Conservation (phyloP, 768 basidiomycete genomes). For the Mycena latifolia region DNA sequence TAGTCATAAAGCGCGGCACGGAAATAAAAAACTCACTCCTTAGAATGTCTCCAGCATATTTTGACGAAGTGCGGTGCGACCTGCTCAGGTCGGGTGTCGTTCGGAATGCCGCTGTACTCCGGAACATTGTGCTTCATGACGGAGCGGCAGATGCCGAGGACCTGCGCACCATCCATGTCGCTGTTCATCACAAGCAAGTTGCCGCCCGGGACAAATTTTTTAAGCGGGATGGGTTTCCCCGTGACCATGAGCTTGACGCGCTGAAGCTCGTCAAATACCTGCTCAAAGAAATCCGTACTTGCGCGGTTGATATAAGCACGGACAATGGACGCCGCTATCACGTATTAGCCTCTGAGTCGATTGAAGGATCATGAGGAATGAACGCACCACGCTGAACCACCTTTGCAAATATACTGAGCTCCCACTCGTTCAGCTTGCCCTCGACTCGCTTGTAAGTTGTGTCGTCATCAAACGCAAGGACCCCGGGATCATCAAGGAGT, state of each 20-base stretch:
- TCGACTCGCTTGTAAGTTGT: background rate
- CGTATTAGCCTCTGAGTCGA: background rate
- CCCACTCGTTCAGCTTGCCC: conserved; percentile 6
- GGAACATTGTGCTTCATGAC: conserved; percentile 22
- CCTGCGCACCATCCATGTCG: background rate
- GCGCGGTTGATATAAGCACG: background rate
- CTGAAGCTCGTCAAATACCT: no score
- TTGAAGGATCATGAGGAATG: background rate
- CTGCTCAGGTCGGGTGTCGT: background rate
- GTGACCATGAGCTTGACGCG: no score
- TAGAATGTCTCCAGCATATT: conserved; percentile 15
- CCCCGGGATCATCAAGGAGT: conserved; percentile 1
- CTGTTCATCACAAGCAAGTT: background rate
- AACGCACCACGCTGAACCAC: background rate
- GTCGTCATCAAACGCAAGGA: background rate
- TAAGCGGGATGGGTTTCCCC: no score
- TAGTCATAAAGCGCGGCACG: background rate
- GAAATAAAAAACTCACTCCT: conserved; percentile 1
- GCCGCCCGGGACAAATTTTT: background rate
- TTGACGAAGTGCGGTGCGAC: conserved; percentile 20
- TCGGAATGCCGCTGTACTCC: conserved; percentile 18
- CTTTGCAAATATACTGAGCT: background rate
- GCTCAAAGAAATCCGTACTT: no score
- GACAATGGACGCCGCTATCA: no score
- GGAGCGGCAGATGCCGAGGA: conserved; percentile 5